These are phyloP conservation scores for Chrysosporium keratinophilum DNA, from an alignment of 2,329 filamentous ascomycete species.

Conservation along the genomic window DNA sequence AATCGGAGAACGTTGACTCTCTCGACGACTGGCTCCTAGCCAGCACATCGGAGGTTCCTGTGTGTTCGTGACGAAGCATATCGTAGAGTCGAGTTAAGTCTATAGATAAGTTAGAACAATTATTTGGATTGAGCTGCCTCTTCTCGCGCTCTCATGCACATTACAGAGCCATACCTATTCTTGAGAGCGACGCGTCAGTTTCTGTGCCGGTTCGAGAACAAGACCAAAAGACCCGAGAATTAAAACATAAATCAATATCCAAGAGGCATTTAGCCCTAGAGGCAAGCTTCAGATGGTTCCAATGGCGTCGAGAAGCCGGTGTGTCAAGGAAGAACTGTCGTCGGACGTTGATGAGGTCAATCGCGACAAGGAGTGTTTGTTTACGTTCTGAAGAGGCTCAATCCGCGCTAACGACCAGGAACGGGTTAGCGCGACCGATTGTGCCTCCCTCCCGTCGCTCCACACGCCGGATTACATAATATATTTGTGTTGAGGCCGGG, in stretches of 20 bases:
- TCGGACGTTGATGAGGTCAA: neutral
- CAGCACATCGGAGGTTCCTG: constrained; percentile 21
- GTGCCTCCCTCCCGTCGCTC: neutral
- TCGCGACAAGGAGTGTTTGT: neutral
- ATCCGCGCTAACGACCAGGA: neutral
- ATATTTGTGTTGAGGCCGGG: neutral
- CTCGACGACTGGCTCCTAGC: constrained; percentile 17
- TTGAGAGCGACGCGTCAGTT: too few species aligned
- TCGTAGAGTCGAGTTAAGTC: neutral
- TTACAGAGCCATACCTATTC: too few species aligned
- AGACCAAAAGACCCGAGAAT: too few species aligned
- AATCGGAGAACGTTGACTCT: constrained; percentile 25
- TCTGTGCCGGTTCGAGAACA: too few species aligned
- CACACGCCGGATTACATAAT: neutral
- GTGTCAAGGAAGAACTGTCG: too few species aligned
- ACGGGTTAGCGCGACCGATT: neutral
- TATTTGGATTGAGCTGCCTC: neutral
- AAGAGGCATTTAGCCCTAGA: too few species aligned
- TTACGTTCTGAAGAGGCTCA: neutral
- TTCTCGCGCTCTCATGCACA: too few species aligned
- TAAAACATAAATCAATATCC: too few species aligned
- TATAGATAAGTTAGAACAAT: neutral
- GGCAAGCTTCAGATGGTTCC: too few species aligned
- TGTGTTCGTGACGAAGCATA: constrained; percentile 11
- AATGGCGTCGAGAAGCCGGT: too few species aligned